phyloP scores from a whole-genome alignment of 306 rosid genomes.

The Fragaria iinumae region DNA sequence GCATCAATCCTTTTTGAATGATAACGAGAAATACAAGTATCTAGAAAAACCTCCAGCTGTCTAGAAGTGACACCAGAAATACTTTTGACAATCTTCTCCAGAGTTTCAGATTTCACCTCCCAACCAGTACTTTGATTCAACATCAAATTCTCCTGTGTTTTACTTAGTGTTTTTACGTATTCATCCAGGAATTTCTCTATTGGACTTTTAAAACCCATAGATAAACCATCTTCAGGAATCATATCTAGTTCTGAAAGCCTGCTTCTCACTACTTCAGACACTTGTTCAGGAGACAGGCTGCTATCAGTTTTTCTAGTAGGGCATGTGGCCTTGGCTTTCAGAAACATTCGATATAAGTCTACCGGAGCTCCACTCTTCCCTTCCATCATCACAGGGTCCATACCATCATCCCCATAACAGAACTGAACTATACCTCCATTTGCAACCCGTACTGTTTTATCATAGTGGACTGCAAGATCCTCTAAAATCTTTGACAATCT shows the following conservation, averaged over 20 bases:
- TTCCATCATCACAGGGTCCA: constrained; percentile 96
- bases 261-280: constrained; percentile 40
- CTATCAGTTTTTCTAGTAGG: constrained; percentile 40
- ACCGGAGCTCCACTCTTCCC: constrained; percentile 82
- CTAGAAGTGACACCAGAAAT: constrained; percentile 59
- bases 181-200: constrained; percentile 54
- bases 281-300: constrained; percentile 59
- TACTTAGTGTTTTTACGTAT: constrained; percentile 29
- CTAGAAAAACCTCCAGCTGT: constrained; percentile 82
- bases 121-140: constrained; percentile 17
- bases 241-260: constrained; percentile 56
- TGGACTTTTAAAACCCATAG: constrained; percentile 50
- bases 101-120: constrained; percentile 30
- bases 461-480: constrained; percentile 76
- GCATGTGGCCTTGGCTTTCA: constrained; percentile 81
- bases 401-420: constrained; percentile 90
- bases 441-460: constrained; percentile 81
- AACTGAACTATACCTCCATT: constrained; percentile 73
- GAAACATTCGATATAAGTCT: constrained; percentile 68
- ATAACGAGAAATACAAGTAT: constrained; percentile 84
- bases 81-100: constrained; percentile 48
- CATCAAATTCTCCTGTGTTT: constrained; percentile 25
- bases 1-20: constrained; percentile 68
- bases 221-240: constrained; percentile 53
- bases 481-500: constrained; percentile 80